Percentiles rank a stretch among this genome's conserved stretches.
Evolutionary conservation across 352 stramenopile species (phyloP).

Genomic region (Globisporangium uncinulatum): DNA sequence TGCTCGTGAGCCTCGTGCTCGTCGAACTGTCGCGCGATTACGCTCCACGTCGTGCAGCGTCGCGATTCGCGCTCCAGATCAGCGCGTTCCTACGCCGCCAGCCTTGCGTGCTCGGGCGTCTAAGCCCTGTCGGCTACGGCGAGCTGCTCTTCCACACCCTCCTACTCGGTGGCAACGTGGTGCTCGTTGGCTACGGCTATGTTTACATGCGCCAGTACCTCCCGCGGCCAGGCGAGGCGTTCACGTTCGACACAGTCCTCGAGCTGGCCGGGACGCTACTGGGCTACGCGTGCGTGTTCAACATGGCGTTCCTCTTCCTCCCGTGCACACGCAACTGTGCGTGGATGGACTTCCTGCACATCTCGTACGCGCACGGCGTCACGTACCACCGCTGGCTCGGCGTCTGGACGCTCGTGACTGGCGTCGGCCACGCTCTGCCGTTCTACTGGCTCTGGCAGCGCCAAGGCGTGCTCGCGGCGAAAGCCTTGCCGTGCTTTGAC

Average conservation of each 20-base stretch:
- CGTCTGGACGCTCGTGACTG: constrained; percentile 28
- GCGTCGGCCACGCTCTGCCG: constrained; percentile 28
- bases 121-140: constrained; percentile 41
- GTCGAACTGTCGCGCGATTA: constrained; percentile 33
- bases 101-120: constrained; percentile 14
- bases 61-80: constrained; percentile 23
- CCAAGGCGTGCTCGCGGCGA: constrained; percentile 23
- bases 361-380: constrained; percentile 54
- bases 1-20: constrained; percentile 34
- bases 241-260: constrained; percentile 41
- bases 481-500: constrained; percentile 46
- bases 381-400: constrained; percentile 66
- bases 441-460: constrained; percentile 47
- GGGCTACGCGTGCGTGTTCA: constrained; percentile 50
- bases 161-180: constrained; percentile 42
- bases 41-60: constrained; percentile 6
- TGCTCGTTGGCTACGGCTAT: constrained; percentile 50
- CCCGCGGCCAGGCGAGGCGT: constrained; percentile 17
- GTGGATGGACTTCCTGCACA: constrained; percentile 61
- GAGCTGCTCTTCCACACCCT: constrained; percentile 52
- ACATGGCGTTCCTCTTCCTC: constrained; percentile 60
- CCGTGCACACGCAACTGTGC: constrained; percentile 50
- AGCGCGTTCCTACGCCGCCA: constrained; percentile 42
- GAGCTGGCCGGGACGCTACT: constrained; percentile 37
- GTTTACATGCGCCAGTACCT: constrained; percentile 28